Conservation (phyloP, 2,329 filamentous ascomycete genomes). For the Fusarium tanahbumbuense region DNA sequence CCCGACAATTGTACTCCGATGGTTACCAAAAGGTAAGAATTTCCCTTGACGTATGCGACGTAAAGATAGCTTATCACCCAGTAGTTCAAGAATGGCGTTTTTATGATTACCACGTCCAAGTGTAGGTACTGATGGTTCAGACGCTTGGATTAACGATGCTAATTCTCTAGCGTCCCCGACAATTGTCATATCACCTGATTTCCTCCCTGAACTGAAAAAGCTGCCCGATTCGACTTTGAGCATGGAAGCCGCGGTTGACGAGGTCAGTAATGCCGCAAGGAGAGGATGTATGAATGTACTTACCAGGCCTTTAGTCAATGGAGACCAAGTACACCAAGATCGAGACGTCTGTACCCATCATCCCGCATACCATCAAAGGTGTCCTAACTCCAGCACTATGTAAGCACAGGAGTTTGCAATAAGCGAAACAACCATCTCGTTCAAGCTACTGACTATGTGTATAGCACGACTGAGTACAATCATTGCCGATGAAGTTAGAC, state of each 20-base stretch:
- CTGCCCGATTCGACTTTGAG: background rate
- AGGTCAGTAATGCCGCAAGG: background rate
- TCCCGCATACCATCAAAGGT: background rate
- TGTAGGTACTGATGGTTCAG: background rate
- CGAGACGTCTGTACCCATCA: background rate
- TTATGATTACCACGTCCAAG: constrained; percentile 30
- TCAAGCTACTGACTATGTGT: background rate
- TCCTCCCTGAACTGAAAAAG: background rate
- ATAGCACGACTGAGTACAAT: background rate
- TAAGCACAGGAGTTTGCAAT: background rate
- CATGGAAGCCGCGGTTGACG: background rate
- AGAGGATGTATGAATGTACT: no score
- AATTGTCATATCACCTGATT: background rate
- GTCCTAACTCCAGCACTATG: background rate
- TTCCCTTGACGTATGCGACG: accelerated
- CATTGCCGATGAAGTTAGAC: background rate
- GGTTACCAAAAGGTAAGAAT: constrained; percentile 23
- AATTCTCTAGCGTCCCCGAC: background rate
- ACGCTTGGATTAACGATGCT: background rate
- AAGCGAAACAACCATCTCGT: accelerated
- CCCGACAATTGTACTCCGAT: constrained; percentile 16
- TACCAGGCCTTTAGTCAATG: background rate
- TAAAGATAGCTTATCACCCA: background rate
- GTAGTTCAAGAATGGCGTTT: constrained; percentile 29
- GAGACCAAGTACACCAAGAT: background rate